phyloP scores from a whole-genome alignment of 331 rosid genomes.

The Phaseolus coccineus region DNA sequence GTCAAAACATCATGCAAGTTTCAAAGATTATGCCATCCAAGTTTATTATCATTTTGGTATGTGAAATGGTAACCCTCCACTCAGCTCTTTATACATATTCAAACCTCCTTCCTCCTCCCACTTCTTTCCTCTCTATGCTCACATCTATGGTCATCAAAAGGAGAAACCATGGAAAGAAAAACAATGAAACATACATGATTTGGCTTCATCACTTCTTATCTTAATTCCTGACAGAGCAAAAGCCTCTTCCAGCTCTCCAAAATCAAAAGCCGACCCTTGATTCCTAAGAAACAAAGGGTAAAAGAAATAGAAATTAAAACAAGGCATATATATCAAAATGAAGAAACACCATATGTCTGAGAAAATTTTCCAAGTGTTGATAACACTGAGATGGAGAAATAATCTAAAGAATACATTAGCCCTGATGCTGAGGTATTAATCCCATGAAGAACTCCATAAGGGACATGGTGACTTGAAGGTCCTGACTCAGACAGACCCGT shows the following conservation, averaged over 20 bases:
- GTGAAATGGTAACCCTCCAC: slow-evolving; percentile 58
- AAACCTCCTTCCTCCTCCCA: slow-evolving; percentile 43
- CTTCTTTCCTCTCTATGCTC: slow-evolving; percentile 43
- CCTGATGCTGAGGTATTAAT: slow-evolving; percentile 61
- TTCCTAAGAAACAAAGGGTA: slow-evolving; percentile 47
- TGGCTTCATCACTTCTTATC: slow-evolving; percentile 77
- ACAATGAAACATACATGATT: slow-evolving; percentile 70
- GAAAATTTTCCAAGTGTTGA: neutral
- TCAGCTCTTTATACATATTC: slow-evolving; percentile 52
- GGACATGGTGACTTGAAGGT: slow-evolving; percentile 74
- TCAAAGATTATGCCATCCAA: slow-evolving; percentile 69
- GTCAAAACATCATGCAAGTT: slow-evolving; percentile 66
- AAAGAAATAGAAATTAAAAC: neutral
- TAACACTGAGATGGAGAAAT: slow-evolving; percentile 26
- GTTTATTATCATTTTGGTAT: slow-evolving; percentile 62
- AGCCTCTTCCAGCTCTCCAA: slow-evolving; percentile 98
- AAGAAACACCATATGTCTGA: slow-evolving; percentile 7
- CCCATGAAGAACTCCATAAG: slow-evolving; percentile 80
- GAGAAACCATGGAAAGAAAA: slow-evolving; percentile 41
- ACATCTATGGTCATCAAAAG: slow-evolving; percentile 54
- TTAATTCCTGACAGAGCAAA: slow-evolving; percentile 75
- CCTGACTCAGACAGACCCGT: slow-evolving; percentile 80
- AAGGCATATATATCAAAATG: slow-evolving; percentile 20
- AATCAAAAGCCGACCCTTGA: slow-evolving; percentile 80
- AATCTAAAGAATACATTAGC: slow-evolving; percentile 65